Percentiles rank a stretch among this genome's conserved stretches.
These are phyloP conservation scores for Cinnamomum micranthum DNA, from an alignment of 164 flowering plant species.

Conservation along the genomic window DNA sequence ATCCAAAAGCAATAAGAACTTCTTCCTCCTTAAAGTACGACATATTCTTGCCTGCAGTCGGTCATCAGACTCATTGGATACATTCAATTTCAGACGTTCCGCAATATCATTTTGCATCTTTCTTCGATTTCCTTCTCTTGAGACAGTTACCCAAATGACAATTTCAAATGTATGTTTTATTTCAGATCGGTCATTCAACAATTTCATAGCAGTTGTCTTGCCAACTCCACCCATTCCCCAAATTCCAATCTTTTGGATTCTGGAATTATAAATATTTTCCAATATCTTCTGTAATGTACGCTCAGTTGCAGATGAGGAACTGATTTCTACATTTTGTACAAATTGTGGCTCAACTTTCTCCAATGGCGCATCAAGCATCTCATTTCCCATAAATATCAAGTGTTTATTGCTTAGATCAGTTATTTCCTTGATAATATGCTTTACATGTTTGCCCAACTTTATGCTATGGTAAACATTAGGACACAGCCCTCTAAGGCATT, in stretches of 20 bases:
- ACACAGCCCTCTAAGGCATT: background rate
- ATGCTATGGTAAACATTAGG: background rate
- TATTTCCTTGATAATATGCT: background rate
- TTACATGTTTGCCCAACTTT: background rate
- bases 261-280: too few relatives aligned
- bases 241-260: background rate
- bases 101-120: background rate
- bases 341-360: background rate
- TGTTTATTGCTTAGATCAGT: background rate
- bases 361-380: background rate
- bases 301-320: background rate
- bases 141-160: conserved; percentile 7
- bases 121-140: background rate
- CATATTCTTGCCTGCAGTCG: background rate
- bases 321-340: background rate
- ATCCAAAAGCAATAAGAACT: conserved; percentile 7
- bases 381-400: background rate
- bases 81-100: background rate
- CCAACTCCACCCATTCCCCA: conserved; percentile 9
- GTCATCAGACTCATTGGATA: background rate
- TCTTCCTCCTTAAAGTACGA: background rate
- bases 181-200: background rate
- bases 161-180: background rate
- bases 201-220: conserved; percentile 2
- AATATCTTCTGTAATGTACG: conserved; percentile 3